Evolutionary conservation across 305 asterid species (phyloP), one percentile per base, ranked within the genome.

Genomic region (Euphrasia arctica): DNA sequence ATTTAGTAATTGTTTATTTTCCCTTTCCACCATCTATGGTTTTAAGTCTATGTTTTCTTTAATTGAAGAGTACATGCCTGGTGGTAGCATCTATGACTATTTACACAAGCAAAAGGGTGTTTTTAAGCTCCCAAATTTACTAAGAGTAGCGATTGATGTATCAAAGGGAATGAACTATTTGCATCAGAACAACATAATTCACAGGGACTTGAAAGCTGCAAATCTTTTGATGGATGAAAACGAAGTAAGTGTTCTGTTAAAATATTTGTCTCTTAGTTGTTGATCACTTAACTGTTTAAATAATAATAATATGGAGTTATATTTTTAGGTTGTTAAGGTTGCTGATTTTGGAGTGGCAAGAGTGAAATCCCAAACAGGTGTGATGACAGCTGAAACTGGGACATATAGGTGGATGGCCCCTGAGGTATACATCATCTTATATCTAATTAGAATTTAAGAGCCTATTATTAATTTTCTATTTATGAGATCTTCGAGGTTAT

Each of bases 351-450:
- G 98, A 6, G 98, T 91, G 70, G 98, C 98, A 48, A 80, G 98
- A 81, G 98, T 91, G 72, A 88, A 82, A 80, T 81, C 96, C 59
- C 91, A 89, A 71, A 82, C 90, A n/a, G 98, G 98, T 63, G 95
- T 91, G 34, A 91, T 91, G 98, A 91, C 98, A n/a, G 95, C 98
- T 62, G 98, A 91, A 77, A 91, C 98, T 12, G 98, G 98, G 74
- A 91, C 98, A 0, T 91, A 91, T 65, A 79, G 98, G 72, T 91
- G 98, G 98, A 91, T 91, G 98, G 96, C 98, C 57, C 98, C 98
- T 56, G 98, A 91, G 98, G 98, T 91, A 80, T 63, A 34, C 65
- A 51, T 14, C 68, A 34, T 34, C 6, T 34, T 34, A 34, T 34
- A 34, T 34, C 9, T 5, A 34, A 34, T 34, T 34, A 34, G 41